Evolutionary conservation across 1,284 basidiomycete genomes (phyloP), one percentile per base, ranked within the genome.

Genomic region (Melampsora americana): DNA sequence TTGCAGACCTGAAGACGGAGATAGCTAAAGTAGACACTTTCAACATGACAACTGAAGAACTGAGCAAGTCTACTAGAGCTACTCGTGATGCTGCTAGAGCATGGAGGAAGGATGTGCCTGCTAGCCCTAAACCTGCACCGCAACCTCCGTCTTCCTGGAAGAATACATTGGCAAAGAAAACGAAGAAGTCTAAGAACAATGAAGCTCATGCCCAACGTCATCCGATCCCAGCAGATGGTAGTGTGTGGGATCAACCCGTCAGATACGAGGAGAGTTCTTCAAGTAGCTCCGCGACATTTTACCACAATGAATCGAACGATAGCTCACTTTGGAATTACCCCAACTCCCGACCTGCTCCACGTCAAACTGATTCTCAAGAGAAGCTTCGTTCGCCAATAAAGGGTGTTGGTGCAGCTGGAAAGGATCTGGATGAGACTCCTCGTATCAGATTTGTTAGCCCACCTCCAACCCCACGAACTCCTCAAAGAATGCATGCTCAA

Each of bases 1-100:
- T 94, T 72, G 83, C 84, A 5, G 86, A 90, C 39, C 85, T 94
- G 1, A 86, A 89, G 30, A 79, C 83, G 64, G 86, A 86, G 78
- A 86, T 93, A 78, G 78, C 87, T 42, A 82, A 83, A 1, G 85
- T 92, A 46, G 85, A 87, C 46, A 87, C 86, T 1, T 92, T 93
- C 84, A 90, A 88, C 79, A 87, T 89, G 85, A 84, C 84, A 3
- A 84, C 86, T 28, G 84, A 85, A 28, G 86, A 90, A 78, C 82
- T 89, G 48, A 80, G 80, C 14, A 72, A 80, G 61, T 86, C 87
- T 14, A 81, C 81, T 1, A 56, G 78, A 26, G 81, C 81, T 32
- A 82, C 81, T 16, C 71, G 79, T 39, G 81, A 82, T 75, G 81
- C 81, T 1, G 81, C 81, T 18, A 67, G 80, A 7, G 80, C 81